Conservation (phyloP, 1,284 basidiomycete species). For the Fomitopsis betulina region DNA sequence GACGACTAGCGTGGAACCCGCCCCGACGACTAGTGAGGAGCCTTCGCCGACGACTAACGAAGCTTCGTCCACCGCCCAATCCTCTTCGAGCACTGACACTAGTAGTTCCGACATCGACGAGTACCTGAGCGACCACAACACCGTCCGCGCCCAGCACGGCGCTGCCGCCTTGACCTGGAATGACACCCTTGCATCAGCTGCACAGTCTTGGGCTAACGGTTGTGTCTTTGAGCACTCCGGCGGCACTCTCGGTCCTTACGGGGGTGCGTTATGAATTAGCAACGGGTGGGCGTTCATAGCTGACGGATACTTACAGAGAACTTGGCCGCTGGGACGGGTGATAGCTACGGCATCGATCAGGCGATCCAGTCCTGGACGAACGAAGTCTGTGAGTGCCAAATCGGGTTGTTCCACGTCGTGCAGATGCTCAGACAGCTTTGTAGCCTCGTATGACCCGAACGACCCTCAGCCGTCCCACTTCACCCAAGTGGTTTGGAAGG, state of each 20-base stretch:
- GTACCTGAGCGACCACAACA: conserved; percentile 58
- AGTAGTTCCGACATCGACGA: conserved; percentile 27
- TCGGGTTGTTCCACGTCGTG: background rate
- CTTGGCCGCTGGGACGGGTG: conserved; percentile 61
- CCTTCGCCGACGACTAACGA: conserved; percentile 2
- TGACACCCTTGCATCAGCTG: conserved; percentile 46
- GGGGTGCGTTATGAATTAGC: conserved; percentile 36
- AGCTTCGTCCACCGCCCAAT: conserved; percentile 4
- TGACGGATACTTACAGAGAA: conserved; percentile 46
- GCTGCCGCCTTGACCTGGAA: conserved; percentile 56
- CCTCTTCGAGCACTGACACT: conserved; percentile 4
- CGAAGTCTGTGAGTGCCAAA: conserved; percentile 39
- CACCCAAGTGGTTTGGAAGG: conserved; percentile 75
- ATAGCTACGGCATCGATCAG: conserved; percentile 38
- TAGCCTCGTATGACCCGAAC: conserved; percentile 51
- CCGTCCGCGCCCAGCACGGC: conserved; percentile 53
- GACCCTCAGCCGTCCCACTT: conserved; percentile 61
- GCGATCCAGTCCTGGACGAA: conserved; percentile 58
- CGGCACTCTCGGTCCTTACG: conserved; percentile 54
- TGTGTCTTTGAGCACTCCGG: conserved; percentile 64
- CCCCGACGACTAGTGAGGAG: background rate
- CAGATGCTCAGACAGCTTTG: background rate
- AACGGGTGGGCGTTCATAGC: background rate
- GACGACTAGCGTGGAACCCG: background rate
- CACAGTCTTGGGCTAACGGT: conserved; percentile 59